Evolutionary conservation across 2,329 filamentous ascomycete species (phyloP).

Genomic region (Juglanconis oblonga): DNA sequence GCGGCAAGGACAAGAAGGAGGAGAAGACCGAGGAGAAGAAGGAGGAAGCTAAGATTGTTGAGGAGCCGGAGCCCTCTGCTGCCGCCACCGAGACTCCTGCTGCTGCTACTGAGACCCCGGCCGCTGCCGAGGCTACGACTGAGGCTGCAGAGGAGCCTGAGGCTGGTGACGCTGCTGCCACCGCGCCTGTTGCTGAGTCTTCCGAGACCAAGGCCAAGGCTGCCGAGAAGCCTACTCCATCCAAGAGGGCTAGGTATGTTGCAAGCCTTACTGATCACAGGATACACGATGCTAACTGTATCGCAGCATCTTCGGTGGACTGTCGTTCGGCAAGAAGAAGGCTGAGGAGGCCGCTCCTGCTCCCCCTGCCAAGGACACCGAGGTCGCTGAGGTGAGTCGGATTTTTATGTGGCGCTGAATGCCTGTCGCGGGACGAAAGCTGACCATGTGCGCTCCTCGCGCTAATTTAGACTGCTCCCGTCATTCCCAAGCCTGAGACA

Average conservation of each 20-base stretch:
- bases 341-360: conserved; percentile 41
- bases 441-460: neutral
- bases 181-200: conserved; percentile 31
- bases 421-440: neutral
- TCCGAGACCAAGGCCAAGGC: conserved; percentile 30
- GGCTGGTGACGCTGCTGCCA: conserved; percentile 28
- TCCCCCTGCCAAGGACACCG: conserved; percentile 41
- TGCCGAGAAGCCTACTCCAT: conserved; percentile 43
- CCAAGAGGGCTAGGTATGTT: conserved; percentile 50
- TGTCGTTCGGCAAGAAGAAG: conserved; percentile 58
- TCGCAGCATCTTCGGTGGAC: conserved; percentile 51
- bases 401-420: neutral
- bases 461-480: conserved; percentile 42
- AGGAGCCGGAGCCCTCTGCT: conserved; percentile 22
- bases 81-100: conserved; percentile 23
- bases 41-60: conserved; percentile 11
- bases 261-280: conserved; percentile 22
- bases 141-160: conserved; percentile 28
- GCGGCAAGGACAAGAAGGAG: conserved; percentile 49
- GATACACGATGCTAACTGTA: conserved; percentile 15
- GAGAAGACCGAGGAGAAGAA: conserved; percentile 41
- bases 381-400: conserved; percentile 38
- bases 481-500: conserved; percentile 58
- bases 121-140: conserved; percentile 29
- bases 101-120: conserved; percentile 16